Evolutionary conservation across 108 stramenopile genomes (phyloP), one percentile per base, ranked within the genome.

Genomic region (Schizochytrium sp.): DNA sequence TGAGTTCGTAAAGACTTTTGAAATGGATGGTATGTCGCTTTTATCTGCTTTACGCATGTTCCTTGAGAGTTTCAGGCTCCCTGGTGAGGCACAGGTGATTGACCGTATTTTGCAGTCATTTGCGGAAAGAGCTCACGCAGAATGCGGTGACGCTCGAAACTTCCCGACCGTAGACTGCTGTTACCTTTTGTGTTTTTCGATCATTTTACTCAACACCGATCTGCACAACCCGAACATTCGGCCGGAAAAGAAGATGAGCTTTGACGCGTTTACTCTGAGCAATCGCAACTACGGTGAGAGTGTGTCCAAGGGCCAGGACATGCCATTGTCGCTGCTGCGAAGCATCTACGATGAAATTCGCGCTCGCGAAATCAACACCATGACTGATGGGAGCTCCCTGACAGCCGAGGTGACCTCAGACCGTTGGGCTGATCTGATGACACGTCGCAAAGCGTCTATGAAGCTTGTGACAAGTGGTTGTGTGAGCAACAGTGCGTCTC

Each of bases 41-140:
- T 94, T 95, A 47, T 91, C 93, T 38, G 95, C 97, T 1, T 92
- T 99, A 40, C 94, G 97, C 45, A 87, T 92, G 15, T 98, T 96
- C 87, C 92, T 99, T 60, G 92, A 92, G 58, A 91, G 92, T 61
- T 99, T 99, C 73, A 93, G 97, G 56, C 88, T 99, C 88, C 98
- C 98, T 17, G 98, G 98, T 7, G 98, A 99, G 93, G 97, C 97
- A 7, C 98, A 99, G 92, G 96, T 96, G 89, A 99, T 99, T 87
- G 97, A 98, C 91, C 92, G 97, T 72, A 90, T 99, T 61, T 97
- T 99, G 97, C 97, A 98, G 88, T 94, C 95, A 13, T 98, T 99
- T 88, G 61, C 91, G 0, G 89, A n/a, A 3, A 93, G 95, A 8
- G 91, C 87, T 44, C 45, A 72, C 15, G 40, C 5, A 10, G 47